Conservation (phyloP, 1,284 basidiomycete species). For the Neonothopanus nambi region DNA sequence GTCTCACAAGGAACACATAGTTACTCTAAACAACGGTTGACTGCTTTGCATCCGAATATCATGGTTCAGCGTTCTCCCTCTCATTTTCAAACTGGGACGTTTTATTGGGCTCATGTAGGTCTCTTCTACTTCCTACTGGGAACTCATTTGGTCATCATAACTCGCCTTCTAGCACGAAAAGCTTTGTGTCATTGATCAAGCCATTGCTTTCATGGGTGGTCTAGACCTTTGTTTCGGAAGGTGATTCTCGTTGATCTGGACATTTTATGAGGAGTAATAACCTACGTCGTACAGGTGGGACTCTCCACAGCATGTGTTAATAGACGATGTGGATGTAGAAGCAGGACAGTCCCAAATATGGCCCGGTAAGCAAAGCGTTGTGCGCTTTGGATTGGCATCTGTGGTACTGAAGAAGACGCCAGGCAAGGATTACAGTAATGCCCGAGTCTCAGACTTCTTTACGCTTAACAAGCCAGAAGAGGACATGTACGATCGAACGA, state of each 20-base stretch:
- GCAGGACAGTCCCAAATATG: slow-evolving; percentile 75
- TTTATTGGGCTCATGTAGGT: slow-evolving; percentile 95
- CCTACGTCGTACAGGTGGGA: slow-evolving; percentile 74
- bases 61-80: slow-evolving; percentile 97
- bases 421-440: slow-evolving; percentile 94
- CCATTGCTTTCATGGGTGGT: slow-evolving; percentile 98
- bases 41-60: slow-evolving; percentile 87
- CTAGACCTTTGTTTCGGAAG: slow-evolving; percentile 91
- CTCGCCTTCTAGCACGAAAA: slow-evolving; percentile 90
- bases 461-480: slow-evolving; percentile 89
- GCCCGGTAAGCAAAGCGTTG: slow-evolving; percentile 58
- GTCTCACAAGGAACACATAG: slow-evolving; percentile 36
- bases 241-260: slow-evolving; percentile 32
- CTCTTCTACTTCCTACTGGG: too few species aligned
- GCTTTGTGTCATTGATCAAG: slow-evolving; percentile 95
- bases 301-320: slow-evolving; percentile 89
- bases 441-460: slow-evolving; percentile 87
- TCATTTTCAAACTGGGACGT: slow-evolving; percentile 96
- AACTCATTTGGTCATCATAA: too few species aligned
- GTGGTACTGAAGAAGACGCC: slow-evolving; percentile 11
- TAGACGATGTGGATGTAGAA: slow-evolving; percentile 76
- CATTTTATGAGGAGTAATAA: slow-evolving; percentile 1
- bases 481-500: slow-evolving; percentile 91
- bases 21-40: slow-evolving; percentile 91
- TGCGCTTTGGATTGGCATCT: not conserved